A percentile compares a stretch with the other conserved stretches of the same genome.
These are phyloP conservation scores for Gentiana macrophylla DNA, from an alignment of 257 asterid species.

Conservation along the genomic window DNA sequence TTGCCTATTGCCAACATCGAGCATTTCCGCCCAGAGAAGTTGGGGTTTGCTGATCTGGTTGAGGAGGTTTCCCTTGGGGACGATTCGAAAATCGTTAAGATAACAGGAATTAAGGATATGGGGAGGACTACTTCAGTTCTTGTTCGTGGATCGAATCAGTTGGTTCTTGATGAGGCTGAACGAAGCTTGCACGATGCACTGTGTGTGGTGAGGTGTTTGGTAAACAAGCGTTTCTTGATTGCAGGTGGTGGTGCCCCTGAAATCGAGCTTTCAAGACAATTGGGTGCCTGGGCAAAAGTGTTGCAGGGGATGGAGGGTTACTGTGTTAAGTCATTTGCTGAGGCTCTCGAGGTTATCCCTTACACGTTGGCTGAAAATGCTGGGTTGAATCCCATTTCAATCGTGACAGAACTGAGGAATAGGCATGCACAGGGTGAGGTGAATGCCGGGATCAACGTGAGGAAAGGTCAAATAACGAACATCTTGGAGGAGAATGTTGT, in stretches of 20 bases:
- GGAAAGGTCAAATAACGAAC: slow-evolving; percentile 98
- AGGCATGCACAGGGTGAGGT: slow-evolving; percentile 98
- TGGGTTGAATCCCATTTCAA: slow-evolving; percentile 88
- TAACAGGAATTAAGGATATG: slow-evolving; percentile 91
- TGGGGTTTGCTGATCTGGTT: slow-evolving; percentile 83
- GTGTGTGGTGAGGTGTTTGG: slow-evolving; percentile 96
- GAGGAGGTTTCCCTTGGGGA: slow-evolving; percentile 92
- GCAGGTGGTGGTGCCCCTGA: slow-evolving; percentile 99
- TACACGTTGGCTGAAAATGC: slow-evolving; percentile 98
- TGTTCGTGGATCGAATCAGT: slow-evolving; percentile 85
- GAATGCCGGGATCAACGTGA: slow-evolving; percentile 94
- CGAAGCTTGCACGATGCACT: slow-evolving; percentile 97
- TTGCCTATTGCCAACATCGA: slow-evolving; percentile 94
- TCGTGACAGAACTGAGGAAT: slow-evolving; percentile 94
- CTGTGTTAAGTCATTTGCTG: slow-evolving; percentile 90
- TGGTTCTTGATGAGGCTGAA: slow-evolving; percentile 98
- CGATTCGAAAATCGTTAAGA: slow-evolving; percentile 92
- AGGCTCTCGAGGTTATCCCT: slow-evolving; percentile 92
- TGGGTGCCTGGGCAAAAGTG: slow-evolving; percentile 97
- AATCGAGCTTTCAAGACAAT: slow-evolving; percentile 92
- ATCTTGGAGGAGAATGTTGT: slow-evolving; percentile 96
- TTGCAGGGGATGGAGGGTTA: slow-evolving; percentile 97
- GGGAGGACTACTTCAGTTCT: slow-evolving; percentile 89
- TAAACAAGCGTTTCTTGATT: slow-evolving; percentile 84
- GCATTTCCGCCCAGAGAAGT: slow-evolving; percentile 80